These are phyloP conservation scores for Marasmius tenuissimus DNA, from an alignment of 1,284 basidiomycete species.

Conservation along the genomic window DNA sequence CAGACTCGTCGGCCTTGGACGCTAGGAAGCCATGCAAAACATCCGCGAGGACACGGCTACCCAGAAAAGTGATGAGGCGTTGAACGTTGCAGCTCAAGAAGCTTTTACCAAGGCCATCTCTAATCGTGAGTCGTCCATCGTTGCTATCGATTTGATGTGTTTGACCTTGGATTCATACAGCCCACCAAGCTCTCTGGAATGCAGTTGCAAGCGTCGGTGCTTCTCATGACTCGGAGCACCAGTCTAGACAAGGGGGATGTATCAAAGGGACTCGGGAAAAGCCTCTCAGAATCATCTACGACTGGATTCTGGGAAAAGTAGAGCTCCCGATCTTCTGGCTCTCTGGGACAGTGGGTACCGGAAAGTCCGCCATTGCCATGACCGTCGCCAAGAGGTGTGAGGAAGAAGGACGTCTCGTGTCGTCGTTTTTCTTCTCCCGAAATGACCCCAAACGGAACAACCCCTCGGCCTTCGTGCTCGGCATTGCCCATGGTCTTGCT, in stretches of 20 bases:
- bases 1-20: too few species aligned
- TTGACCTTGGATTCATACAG: background rate
- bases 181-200: background rate
- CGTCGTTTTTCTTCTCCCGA: constrained; percentile 18
- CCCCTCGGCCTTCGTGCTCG: background rate
- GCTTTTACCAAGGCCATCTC: too few species aligned
- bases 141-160: too few species aligned
- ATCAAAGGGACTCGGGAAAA: constrained; percentile 11
- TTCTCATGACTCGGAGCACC: background rate
- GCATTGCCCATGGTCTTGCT: background rate
- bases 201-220: background rate
- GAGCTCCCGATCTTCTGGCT: constrained; percentile 15
- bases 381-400: constrained; percentile 13
- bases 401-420: background rate
- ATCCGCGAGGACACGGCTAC: too few species aligned
- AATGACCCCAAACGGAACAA: background rate
- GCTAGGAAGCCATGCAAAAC: too few species aligned
- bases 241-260: constrained; percentile 6
- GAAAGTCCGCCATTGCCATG: constrained; percentile 19
- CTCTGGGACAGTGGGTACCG: constrained; percentile 15
- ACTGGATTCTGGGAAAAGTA: constrained; percentile 8
- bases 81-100: too few species aligned
- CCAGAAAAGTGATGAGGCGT: too few species aligned
- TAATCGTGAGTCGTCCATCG: too few species aligned
- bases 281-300: constrained; percentile 8